Evolutionary conservation across 108 stramenopile species (phyloP), one percentile per base, ranked within the genome.

Genomic region (Stephanodiscus minutulus): DNA sequence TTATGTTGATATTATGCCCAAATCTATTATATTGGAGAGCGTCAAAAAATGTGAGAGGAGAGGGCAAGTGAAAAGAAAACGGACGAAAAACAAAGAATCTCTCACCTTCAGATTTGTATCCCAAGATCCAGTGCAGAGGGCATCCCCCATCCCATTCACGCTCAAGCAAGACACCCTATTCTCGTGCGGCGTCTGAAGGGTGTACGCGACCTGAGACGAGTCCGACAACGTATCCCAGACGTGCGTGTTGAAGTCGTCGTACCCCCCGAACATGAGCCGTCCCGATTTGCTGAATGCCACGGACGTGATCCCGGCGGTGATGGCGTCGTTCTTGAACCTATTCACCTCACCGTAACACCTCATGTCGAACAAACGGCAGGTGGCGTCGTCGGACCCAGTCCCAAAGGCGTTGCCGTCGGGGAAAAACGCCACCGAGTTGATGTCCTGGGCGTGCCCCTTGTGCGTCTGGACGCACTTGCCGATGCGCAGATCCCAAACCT

Each of bases 61-160:
- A 53, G 52, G 25, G 10, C 25, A 8, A 53, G 1, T 53, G 25
- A 21, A 27, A 53, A 53, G 24, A 1, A 52, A 18, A 25, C 1
- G 9, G 25, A 53, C 52, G 22, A 10, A 24, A 1, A 53, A 53
- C 25, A 8, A 12, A 53, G 4, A 7, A 49, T 20, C 48, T 59
- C 70, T 61, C 37, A 98, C 72, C 88, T 97, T 97, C 59, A 98
- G 84, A 29, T 87, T 77, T n/a, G 94, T 91, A 77, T 99, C 99
- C 99, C 99, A 99, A 9, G 96, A 97, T 55, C 99, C 98, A 10
- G 99, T 98, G 66, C 97, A 96, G 2, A 99, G 81, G 7, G 94
- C 98, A 68, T 97, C 88, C 9, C 98, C 98, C 57, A 82, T 82
- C 37, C 87, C 89, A 65, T 95, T 93, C 6, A 98, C 86, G 18